Base-by-base conservation (phyloP, 139 green algal species). In the Chlamydomonas sp. region DNA sequence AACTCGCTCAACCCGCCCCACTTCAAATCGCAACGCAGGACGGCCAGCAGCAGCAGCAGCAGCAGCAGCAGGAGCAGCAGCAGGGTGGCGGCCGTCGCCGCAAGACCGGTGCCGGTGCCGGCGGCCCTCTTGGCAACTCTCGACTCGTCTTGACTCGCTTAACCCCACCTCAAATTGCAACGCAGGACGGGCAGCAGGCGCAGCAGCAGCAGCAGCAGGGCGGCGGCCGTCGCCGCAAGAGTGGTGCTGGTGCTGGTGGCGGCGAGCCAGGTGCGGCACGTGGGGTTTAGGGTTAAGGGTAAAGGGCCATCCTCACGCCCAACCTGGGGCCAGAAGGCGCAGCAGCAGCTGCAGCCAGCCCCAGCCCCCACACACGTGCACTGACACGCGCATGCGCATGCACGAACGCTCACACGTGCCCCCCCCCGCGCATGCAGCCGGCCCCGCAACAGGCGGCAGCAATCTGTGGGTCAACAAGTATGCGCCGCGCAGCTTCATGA, bases 391-490 rank as follows among this genome's bases (percentile, higher is more conserved):
- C 58, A 65, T 28, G 29, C 58, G 58, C 58, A 37, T 54, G 13
- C 43, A n/a, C 58, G 58, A 28, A 65, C 28, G 3, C 58, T 13
- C 5, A 5, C 22, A 30, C 58, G 58, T 65, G 35, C 48, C 24
- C 48, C 67, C 6, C 49, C 24, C 5, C 29, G 35, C 0, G 67
- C 54, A n/a, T n/a, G 49, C 3, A 10, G 54, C 33, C 20, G 58
- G 36, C 0, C 33, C 35, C 30, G 38, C 8, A 2, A 13, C 47
- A 24, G 47, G 43, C 3, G 20, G 4, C 5, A 61, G 35, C 33
- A 50, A 74, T 66, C 78, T 96, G 60, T 98, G 93, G 94, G 90
- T 97, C 30, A 84, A 96, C 75, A 94, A 93, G 77, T 95, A 98
- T 76, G 70, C 83, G 0, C 94, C 94, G 1, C 54, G 58, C 1